Conservation (phyloP, 2,329 filamentous ascomycete genomes). For the Camillea tinctor region DNA sequence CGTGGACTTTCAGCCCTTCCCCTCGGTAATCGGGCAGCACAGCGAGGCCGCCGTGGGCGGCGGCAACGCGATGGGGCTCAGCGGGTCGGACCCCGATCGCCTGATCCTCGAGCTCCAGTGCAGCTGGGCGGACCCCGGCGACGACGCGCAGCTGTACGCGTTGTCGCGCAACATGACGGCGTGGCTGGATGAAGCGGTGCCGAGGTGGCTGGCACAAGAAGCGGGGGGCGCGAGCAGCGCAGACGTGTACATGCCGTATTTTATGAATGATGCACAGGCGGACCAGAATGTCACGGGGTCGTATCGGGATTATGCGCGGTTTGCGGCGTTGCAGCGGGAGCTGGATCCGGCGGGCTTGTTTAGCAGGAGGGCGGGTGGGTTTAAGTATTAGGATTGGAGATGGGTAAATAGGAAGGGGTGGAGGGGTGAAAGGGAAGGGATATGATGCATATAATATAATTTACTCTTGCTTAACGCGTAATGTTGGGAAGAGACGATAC, state of each 20-base stretch:
- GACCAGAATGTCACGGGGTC: constrained; percentile 32
- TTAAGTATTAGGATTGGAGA: constrained; percentile 14
- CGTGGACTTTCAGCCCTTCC: constrained; percentile 35
- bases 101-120: constrained; percentile 27
- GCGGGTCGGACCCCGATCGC: constrained; percentile 20
- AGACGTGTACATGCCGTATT: constrained; percentile 29
- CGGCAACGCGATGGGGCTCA: constrained; percentile 28
- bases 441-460: not conserved
- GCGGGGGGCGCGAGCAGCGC: constrained; percentile 6
- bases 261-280: constrained; percentile 37
- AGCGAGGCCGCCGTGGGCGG: constrained; percentile 14
- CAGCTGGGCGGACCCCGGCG: constrained; percentile 17
- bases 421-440: not conserved
- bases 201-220: constrained; percentile 22
- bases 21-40: constrained; percentile 23
- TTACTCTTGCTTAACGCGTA: not conserved
- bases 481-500: not conserved
- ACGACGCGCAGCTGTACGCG: constrained; percentile 22
- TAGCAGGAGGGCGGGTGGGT: constrained; percentile 27
- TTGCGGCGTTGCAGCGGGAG: constrained; percentile 32
- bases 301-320: constrained; percentile 29
- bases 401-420: not conserved
- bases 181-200: constrained; percentile 22
- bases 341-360: constrained; percentile 33
- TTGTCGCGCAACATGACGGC: constrained; percentile 16